Conservation (phyloP, 2,329 filamentous ascomycete species). For the Allantophomopsis lycopodina region DNA sequence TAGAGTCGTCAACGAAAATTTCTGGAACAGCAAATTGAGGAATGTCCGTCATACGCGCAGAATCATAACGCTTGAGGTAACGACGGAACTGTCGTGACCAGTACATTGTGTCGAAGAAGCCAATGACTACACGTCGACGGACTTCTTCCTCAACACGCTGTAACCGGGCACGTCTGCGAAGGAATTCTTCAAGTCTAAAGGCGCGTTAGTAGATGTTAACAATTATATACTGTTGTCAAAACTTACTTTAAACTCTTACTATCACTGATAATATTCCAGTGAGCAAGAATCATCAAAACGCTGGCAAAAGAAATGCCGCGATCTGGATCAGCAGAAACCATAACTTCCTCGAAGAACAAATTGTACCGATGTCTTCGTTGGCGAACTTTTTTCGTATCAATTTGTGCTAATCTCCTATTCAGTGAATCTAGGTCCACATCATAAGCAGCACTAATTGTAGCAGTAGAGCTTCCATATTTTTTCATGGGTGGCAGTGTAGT, state of each 20-base stretch:
- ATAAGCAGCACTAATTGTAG: conserved; percentile 33
- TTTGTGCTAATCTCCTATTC: conserved; percentile 54
- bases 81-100: conserved; percentile 75
- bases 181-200: conserved; percentile 74
- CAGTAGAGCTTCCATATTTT: conserved; percentile 27
- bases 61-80: conserved; percentile 56
- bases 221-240: not conserved
- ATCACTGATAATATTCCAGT: conserved; percentile 98
- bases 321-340: conserved; percentile 84
- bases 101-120: conserved; percentile 88
- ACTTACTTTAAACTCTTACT: conserved; percentile 78
- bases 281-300: conserved; percentile 87
- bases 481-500: conserved; percentile 23
- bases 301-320: conserved; percentile 84
- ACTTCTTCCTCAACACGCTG: conserved; percentile 94
- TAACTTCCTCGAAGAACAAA: conserved; percentile 91
- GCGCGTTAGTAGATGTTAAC: conserved; percentile 13
- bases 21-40: conserved; percentile 78
- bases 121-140: conserved; percentile 74
- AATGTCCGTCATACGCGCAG: conserved; percentile 62
- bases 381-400: conserved; percentile 66
- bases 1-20: conserved; percentile 76
- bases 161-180: conserved; percentile 76
- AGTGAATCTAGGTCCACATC: conserved; percentile 62
- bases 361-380: conserved; percentile 70